Conservation (phyloP, 768 basidiomycete species). For the Boletus sp. region DNA sequence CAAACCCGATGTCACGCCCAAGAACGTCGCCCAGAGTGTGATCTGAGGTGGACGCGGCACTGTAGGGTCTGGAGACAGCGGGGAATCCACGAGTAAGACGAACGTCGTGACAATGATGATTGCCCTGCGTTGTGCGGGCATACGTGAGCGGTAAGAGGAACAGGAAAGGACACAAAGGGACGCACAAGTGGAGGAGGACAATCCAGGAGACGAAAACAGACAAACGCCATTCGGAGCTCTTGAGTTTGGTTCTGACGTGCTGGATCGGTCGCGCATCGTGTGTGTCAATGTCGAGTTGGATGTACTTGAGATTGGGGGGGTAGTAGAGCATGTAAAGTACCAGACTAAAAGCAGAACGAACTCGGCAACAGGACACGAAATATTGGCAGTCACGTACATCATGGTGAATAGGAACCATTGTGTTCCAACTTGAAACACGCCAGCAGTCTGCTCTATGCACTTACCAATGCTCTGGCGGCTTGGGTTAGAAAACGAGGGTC, state of each 20-base stretch:
- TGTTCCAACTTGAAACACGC: slow-evolving; percentile 74
- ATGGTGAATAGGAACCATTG: slow-evolving; percentile 85
- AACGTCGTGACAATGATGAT: slow-evolving; percentile 61
- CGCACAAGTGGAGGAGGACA: slow-evolving; percentile 72
- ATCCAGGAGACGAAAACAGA: slow-evolving; percentile 75
- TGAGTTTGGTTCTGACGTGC: slow-evolving; percentile 46
- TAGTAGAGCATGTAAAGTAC: slow-evolving; percentile 92
- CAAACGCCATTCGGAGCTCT: slow-evolving; percentile 72
- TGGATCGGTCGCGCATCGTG: slow-evolving; percentile 42
- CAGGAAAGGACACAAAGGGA: slow-evolving; percentile 3
- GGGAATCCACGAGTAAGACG: slow-evolving; percentile 52
- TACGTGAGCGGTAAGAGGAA: not conserved
- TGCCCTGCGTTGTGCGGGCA: not conserved
- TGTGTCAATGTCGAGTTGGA: slow-evolving; percentile 40
- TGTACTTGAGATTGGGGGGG: slow-evolving; percentile 79
- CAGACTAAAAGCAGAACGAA: slow-evolving; percentile 47
- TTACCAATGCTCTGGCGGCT: slow-evolving; percentile 54
- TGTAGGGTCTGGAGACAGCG: slow-evolving; percentile 35
- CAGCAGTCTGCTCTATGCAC: slow-evolving; percentile 80
- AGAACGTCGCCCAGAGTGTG: slow-evolving; percentile 76
- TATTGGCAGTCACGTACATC: slow-evolving; percentile 55
- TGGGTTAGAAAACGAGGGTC: not conserved
- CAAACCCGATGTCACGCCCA: slow-evolving; percentile 77
- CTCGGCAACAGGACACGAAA: not conserved
- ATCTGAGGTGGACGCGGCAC: slow-evolving; percentile 39